These are phyloP conservation scores for Magnusiomyces fungicola DNA, from an alignment of 1,139 yeast genomes.

Conservation along the genomic window DNA sequence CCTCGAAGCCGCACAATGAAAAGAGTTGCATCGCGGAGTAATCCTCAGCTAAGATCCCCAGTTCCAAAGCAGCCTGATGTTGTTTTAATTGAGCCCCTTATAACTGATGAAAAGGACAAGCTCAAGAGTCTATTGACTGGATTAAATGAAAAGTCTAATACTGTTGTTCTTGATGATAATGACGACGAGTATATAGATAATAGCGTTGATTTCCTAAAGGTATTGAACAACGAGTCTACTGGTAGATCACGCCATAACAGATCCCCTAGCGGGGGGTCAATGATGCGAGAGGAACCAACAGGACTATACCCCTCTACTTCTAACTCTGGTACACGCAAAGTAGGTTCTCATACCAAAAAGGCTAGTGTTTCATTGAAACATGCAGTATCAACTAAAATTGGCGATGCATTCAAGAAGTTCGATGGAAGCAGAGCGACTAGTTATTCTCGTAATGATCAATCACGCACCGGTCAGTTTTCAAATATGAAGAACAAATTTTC, in stretches of 20 bases:
- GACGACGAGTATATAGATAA: slow-evolving; percentile 36
- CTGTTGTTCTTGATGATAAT: slow-evolving; percentile 29
- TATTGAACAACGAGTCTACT: slow-evolving; percentile 38
- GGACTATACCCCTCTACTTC: background rate
- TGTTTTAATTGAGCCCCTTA: slow-evolving; percentile 13
- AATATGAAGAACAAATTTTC: slow-evolving; percentile 15
- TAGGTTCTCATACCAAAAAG: slow-evolving; percentile 1
- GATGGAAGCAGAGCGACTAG: slow-evolving; percentile 14
- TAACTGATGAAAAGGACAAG: slow-evolving; percentile 25
- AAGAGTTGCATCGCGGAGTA: background rate
- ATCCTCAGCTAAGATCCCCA: slow-evolving; percentile 14
- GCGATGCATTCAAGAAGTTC: slow-evolving; percentile 30
- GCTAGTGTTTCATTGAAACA: slow-evolving; percentile 4
- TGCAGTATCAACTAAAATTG: slow-evolving; percentile 16
- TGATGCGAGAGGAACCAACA: background rate
- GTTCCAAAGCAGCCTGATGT: slow-evolving; percentile 5
- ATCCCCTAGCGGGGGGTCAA: slow-evolving; percentile 13
- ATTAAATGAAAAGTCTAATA: slow-evolving; percentile 29
- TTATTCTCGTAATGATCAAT: background rate
- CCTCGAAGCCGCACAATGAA: background rate
- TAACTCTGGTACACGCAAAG: background rate
- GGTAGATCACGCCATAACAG: slow-evolving; percentile 22
- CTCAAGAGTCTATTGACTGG: slow-evolving; percentile 34
- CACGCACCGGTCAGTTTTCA: background rate
- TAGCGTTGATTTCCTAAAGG: slow-evolving; percentile 53